Percentiles rank a stretch among this genome's conserved stretches.
Conservation (phyloP, 352 stramenopile genomes). For the Globisporangium nunn region DNA sequence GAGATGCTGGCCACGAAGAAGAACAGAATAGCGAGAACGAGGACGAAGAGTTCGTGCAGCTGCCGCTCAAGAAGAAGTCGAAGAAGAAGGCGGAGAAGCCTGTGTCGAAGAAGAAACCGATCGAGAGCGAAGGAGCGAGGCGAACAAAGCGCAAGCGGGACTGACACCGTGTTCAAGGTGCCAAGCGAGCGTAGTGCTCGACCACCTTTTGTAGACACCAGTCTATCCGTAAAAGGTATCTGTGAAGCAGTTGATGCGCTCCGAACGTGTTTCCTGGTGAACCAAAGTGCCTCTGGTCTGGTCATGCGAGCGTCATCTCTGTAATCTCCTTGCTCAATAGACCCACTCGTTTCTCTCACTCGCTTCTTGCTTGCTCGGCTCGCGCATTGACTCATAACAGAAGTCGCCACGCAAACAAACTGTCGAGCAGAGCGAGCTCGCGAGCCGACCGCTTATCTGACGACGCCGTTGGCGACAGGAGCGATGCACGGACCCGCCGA, state of each 20-base stretch:
- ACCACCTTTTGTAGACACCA: not conserved
- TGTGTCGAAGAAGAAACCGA: conserved; percentile 3
- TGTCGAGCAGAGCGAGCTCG: not conserved
- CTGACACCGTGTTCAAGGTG: not conserved
- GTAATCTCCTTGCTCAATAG: no score
- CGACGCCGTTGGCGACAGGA: conserved; percentile 62
- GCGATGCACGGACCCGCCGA: conserved; percentile 70
- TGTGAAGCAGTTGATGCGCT: not conserved
- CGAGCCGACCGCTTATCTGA: conserved; percentile 39
- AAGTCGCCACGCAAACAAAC: no score
- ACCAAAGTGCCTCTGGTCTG: not conserved
- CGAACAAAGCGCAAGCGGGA: conserved; percentile 35
- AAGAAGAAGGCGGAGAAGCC: conserved; percentile 16
- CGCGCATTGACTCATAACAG: no score
- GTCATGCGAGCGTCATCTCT: not conserved
- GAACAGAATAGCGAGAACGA: conserved; percentile 13
- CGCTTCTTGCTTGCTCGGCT: not conserved
- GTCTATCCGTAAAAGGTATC: no score
- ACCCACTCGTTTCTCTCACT: not conserved
- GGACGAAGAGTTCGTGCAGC: conserved; percentile 22
- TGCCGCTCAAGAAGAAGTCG: conserved; percentile 47
- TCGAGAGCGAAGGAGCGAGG: not conserved
- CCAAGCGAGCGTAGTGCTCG: no score
- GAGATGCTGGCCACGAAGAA: not conserved
- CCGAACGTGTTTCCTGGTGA: not conserved